phyloP scores from a whole-genome alignment of 1,284 basidiomycete genomes.

The Irpex rosettiformis region DNA sequence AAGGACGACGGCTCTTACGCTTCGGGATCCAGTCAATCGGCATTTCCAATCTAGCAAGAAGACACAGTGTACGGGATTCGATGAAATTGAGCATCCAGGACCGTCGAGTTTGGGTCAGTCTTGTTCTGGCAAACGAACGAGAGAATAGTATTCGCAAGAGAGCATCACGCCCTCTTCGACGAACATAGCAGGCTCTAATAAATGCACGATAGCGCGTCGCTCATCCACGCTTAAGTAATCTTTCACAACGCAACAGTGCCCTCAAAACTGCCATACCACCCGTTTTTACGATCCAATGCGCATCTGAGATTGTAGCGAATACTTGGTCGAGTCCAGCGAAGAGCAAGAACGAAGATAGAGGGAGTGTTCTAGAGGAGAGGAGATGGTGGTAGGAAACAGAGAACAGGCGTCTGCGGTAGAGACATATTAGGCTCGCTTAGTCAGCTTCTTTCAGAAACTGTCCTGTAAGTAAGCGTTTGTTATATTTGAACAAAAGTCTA shows the following conservation, averaged over 20 bases:
- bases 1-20: not conserved
- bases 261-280: too few species aligned
- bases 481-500: too few species aligned
- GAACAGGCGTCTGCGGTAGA: not conserved
- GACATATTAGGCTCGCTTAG: not conserved
- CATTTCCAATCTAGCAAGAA: too few species aligned
- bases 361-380: constrained; percentile 7
- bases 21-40: not conserved
- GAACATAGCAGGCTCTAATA: not conserved
- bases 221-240: not conserved
- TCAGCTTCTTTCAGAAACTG: not conserved
- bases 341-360: too few species aligned
- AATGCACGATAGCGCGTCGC: not conserved
- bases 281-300: too few species aligned
- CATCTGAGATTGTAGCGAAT: too few species aligned
- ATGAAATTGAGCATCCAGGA: not conserved
- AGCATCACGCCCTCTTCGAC: not conserved
- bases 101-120: not conserved
- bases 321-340: too few species aligned
- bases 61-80: not conserved
- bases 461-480: too few species aligned
- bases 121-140: not conserved
- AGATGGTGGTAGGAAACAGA: constrained; percentile 4
- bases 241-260: not conserved
- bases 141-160: not conserved